Conservation (phyloP, 768 basidiomycete genomes). For the Tylopilus intermedius region DNA sequence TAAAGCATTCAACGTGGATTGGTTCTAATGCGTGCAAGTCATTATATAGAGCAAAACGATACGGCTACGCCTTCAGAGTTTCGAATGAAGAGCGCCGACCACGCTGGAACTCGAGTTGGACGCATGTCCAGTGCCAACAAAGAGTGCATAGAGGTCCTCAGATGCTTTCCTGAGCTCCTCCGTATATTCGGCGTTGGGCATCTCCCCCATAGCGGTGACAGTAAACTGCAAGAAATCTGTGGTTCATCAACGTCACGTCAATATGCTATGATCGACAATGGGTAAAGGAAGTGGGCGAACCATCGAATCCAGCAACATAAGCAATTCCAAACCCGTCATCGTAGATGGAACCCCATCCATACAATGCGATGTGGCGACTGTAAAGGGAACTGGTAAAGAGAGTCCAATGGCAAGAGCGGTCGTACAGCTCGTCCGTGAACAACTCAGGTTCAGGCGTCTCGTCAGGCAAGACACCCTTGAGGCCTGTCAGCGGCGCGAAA, state of each 20-base stretch:
- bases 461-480: background rate
- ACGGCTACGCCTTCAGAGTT: too few relatives aligned
- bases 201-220: background rate
- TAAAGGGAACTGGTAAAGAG: background rate
- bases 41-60: too few relatives aligned
- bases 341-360: background rate
- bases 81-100: too few relatives aligned
- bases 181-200: background rate
- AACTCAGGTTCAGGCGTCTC: background rate
- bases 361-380: background rate
- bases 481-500: slow-evolving; percentile 37
- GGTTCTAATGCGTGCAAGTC: too few relatives aligned
- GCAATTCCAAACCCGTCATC: background rate
- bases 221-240: background rate
- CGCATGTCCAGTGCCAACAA: background rate
- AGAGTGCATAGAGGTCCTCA: background rate
- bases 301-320: background rate
- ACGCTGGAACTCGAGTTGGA: background rate
- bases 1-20: too few relatives aligned
- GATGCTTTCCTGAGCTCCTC: background rate
- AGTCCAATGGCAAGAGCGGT: background rate
- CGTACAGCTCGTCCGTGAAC: background rate
- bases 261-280: background rate
- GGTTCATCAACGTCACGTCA: background rate
- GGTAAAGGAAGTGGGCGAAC: background rate